phyloP scores from a whole-genome alignment of 2,329 filamentous ascomycete species.

The Claviceps fusiformis region DNA sequence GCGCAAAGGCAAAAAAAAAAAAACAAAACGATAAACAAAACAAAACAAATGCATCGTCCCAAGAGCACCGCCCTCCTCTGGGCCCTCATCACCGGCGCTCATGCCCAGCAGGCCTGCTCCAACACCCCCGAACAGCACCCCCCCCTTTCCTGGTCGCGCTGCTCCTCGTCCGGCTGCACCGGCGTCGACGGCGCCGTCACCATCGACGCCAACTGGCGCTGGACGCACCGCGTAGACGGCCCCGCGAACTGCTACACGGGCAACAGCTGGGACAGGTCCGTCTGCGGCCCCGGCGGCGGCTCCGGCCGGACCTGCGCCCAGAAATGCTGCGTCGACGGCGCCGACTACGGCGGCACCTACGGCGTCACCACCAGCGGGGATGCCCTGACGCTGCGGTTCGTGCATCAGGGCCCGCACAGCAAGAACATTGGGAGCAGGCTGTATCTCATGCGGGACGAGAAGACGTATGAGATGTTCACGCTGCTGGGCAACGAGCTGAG shows the following conservation, averaged over 20 bases:
- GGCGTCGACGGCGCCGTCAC: constrained; percentile 35
- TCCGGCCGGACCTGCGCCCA: neutral
- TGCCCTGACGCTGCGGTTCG: neutral
- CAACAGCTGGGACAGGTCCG: neutral
- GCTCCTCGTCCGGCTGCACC: constrained; percentile 37
- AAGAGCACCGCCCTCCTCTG: neutral
- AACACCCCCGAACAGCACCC: constrained; percentile 37
- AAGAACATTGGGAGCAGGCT: neutral
- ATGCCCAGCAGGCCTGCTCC: constrained; percentile 38
- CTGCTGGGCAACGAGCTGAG: neutral
- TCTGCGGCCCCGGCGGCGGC: neutral
- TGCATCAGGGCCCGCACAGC: neutral
- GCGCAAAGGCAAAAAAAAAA: neutral
- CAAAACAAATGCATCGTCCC: neutral
- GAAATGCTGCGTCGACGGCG: neutral
- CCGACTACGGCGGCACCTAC: neutral
- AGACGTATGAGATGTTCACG: neutral
- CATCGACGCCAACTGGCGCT: constrained; percentile 15
- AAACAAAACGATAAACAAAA: neutral
- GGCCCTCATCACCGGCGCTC: constrained; percentile 3
- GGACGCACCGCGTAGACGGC: neutral
- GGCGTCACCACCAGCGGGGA: neutral
- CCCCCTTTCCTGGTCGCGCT: constrained; percentile 37
- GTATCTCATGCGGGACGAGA: neutral
- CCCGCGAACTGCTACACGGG: neutral